These are phyloP conservation scores for Aschersonia sp. DNA, from an alignment of 2,329 filamentous ascomycete species.

Conservation along the genomic window DNA sequence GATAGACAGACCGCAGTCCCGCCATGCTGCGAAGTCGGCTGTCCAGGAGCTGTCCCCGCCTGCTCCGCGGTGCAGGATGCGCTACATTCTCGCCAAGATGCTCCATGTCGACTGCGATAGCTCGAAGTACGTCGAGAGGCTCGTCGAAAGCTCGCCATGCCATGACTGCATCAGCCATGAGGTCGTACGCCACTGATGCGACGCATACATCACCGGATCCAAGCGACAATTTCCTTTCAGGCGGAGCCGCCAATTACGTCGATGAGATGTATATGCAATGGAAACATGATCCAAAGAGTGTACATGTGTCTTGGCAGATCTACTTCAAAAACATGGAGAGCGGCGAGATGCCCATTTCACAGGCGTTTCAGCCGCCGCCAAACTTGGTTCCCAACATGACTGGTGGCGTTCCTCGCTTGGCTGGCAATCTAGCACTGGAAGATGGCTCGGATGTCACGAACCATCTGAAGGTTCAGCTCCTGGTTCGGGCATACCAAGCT, in stretches of 20 bases:
- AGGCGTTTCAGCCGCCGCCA: slow-evolving; percentile 91
- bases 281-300: slow-evolving; percentile 84
- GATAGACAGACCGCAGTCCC: not conserved
- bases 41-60: slow-evolving; percentile 48
- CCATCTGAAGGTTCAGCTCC: slow-evolving; percentile 93
- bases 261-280: slow-evolving; percentile 99
- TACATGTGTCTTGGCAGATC: slow-evolving; percentile 96
- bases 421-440: slow-evolving; percentile 52
- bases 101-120: slow-evolving; percentile 26
- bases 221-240: slow-evolving; percentile 91
- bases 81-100: slow-evolving; percentile 22
- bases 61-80: slow-evolving; percentile 40
- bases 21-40: slow-evolving; percentile 33
- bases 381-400: slow-evolving; percentile 74
- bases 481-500: slow-evolving; percentile 94
- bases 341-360: slow-evolving; percentile 92
- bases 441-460: slow-evolving; percentile 77
- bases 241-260: slow-evolving; percentile 96
- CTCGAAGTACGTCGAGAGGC: slow-evolving; percentile 27
- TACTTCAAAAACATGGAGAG: slow-evolving; percentile 99
- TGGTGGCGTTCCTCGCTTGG: slow-evolving; percentile 60
- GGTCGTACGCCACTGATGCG: slow-evolving; percentile 37
- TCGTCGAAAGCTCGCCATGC: slow-evolving; percentile 31
- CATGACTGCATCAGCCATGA: slow-evolving; percentile 33
- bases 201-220: slow-evolving; percentile 51